These are phyloP conservation scores for Theileria annulata DNA, from an alignment of 169 alveolate genomes.

Conservation along the genomic window DNA sequence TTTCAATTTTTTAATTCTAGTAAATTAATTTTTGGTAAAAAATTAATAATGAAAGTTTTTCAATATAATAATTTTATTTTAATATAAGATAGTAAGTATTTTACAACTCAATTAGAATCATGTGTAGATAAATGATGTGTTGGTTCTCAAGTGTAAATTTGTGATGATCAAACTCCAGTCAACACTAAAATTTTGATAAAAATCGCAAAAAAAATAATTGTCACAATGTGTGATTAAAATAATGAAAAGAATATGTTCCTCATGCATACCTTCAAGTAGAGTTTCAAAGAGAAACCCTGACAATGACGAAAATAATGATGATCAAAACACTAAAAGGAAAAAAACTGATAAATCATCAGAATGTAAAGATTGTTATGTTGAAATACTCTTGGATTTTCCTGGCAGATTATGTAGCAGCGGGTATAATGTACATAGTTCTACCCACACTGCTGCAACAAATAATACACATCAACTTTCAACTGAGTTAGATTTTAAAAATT, in stretches of 20 bases:
- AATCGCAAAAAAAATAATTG: not conserved
- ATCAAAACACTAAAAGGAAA: not conserved
- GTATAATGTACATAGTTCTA: not conserved
- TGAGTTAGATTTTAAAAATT: not conserved
- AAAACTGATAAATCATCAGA: not conserved
- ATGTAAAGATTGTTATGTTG: not conserved
- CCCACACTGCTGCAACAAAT: not conserved
- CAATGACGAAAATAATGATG: not conserved
- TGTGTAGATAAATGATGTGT: not conserved
- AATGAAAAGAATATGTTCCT: conserved; percentile 8
- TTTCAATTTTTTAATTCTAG: not conserved
- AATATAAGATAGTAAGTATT: not conserved
- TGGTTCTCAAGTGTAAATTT: not conserved
- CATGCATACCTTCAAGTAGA: conserved; percentile 3
- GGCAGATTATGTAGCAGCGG: conserved; percentile 4
- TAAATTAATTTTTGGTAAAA: not conserved
- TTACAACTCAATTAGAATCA: not conserved
- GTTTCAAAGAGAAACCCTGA: not conserved
- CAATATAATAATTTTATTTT: too few species aligned
- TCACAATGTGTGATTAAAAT: not conserved
- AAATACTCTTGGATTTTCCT: not conserved
- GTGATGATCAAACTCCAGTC: not conserved
- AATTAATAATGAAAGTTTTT: not conserved
- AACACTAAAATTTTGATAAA: not conserved
- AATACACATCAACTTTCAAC: not conserved